Conservation (phyloP, 495 filamentous ascomycete species). For the Penicillium desertorum region DNA sequence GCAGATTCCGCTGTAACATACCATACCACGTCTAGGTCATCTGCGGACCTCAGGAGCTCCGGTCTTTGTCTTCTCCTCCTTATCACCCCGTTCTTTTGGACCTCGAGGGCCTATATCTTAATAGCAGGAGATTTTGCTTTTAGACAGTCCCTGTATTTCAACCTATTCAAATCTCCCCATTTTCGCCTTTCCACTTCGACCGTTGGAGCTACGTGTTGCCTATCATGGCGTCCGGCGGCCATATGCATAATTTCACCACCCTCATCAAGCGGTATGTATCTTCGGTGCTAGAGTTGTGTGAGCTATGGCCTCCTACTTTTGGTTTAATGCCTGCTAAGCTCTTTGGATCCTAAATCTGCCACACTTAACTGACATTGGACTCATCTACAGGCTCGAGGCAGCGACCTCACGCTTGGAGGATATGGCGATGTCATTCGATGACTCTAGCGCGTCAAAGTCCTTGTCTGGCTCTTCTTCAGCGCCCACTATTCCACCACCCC, state of each 20-base stretch:
- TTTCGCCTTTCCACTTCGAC: slow-evolving; percentile 7
- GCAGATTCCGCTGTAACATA: slow-evolving; percentile 16
- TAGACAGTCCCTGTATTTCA: not conserved
- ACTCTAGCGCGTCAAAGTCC: slow-evolving; percentile 52
- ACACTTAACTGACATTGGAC: slow-evolving; percentile 28
- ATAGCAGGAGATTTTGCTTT: not conserved
- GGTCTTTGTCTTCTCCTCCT: slow-evolving; percentile 9
- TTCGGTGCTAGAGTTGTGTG: slow-evolving; percentile 1
- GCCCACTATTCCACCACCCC: slow-evolving; percentile 37
- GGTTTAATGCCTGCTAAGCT: slow-evolving; percentile 5
- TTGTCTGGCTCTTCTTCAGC: slow-evolving; percentile 40
- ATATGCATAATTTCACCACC: slow-evolving; percentile 95
- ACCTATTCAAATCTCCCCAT: slow-evolving; percentile 1
- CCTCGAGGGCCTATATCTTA: slow-evolving; percentile 10
- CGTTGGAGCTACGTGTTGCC: slow-evolving; percentile 31
- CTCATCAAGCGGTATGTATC: slow-evolving; percentile 89
- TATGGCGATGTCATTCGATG: slow-evolving; percentile 72
- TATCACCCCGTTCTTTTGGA: slow-evolving; percentile 6
- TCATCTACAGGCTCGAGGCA: slow-evolving; percentile 78
- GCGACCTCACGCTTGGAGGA: slow-evolving; percentile 96
- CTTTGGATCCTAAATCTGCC: not conserved
- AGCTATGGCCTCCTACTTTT: not conserved
- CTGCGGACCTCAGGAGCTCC: slow-evolving; percentile 26
- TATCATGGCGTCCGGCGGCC: slow-evolving; percentile 55
- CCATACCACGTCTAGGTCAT: slow-evolving; percentile 19